A percentile compares a stretch with the other conserved stretches of the same genome.
phyloP scores from a whole-genome alignment of 306 rosid genomes.

The Cucurbita pepo region DNA sequence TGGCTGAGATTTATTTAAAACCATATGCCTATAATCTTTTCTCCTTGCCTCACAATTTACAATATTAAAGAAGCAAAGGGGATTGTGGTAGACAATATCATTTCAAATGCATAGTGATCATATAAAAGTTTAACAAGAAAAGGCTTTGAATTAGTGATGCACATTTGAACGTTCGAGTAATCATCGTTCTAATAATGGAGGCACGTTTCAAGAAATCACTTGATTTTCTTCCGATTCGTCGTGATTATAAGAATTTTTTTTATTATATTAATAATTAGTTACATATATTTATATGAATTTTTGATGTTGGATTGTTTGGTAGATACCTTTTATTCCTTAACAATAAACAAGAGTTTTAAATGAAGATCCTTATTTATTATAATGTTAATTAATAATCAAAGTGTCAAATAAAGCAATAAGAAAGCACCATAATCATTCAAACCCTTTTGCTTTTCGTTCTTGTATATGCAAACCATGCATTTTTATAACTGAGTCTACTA shows the following conservation, averaged over 20 bases:
- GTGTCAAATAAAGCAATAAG: not conserved
- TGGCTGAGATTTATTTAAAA: slow-evolving; percentile 11
- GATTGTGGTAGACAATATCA: slow-evolving; percentile 58
- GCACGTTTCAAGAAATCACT: not conserved
- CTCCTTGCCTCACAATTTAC: slow-evolving; percentile 16
- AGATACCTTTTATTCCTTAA: too few species aligned
- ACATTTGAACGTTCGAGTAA: slow-evolving; percentile 10
- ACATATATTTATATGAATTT: too few species aligned
- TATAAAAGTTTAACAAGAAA: slow-evolving; percentile 1
- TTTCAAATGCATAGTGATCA: slow-evolving; percentile 12
- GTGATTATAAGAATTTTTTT: not conserved
- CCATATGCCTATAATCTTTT: not conserved
- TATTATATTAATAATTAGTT: too few species aligned
- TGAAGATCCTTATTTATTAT: not conserved
- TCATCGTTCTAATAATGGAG: not conserved
- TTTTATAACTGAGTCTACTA: too few species aligned
- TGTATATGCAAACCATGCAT: too few species aligned
- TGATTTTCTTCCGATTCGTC: not conserved
- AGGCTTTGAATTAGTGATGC: not conserved
- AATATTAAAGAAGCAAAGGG: slow-evolving; percentile 14
- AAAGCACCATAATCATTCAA: not conserved
- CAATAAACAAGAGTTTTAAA: not conserved
- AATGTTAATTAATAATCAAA: not conserved
- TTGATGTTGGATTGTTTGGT: too few species aligned
- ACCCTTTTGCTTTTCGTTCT: too few species aligned